These are phyloP conservation scores for Papiliotrema nemorosa DNA, from an alignment of 1,284 basidiomycete species.

Conservation along the genomic window DNA sequence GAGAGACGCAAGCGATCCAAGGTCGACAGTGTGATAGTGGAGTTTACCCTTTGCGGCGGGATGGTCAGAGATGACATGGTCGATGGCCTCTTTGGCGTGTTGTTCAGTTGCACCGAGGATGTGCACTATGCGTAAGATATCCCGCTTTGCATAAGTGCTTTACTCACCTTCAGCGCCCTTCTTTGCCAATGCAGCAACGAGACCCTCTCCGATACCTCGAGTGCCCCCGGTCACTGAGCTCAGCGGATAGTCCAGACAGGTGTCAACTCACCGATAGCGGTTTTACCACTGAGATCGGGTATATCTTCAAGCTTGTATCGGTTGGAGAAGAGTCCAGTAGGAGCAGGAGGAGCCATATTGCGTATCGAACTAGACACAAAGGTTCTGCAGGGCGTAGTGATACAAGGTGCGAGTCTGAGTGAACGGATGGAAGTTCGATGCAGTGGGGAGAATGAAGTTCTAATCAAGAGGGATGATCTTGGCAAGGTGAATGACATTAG, in stretches of 20 bases:
- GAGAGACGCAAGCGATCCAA: slow-evolving; percentile 47
- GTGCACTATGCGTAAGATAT: slow-evolving; percentile 20
- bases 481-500: too few relatives aligned
- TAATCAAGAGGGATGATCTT: too few relatives aligned
- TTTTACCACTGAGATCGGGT: slow-evolving; percentile 41
- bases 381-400: too few relatives aligned
- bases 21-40: slow-evolving; percentile 28
- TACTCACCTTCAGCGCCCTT: slow-evolving; percentile 25
- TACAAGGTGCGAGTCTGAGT: too few relatives aligned
- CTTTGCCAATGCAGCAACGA: slow-evolving; percentile 21
- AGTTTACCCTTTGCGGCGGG: slow-evolving; percentile 15
- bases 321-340: slow-evolving; percentile 36
- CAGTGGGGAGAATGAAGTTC: too few relatives aligned
- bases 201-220: slow-evolving; percentile 30
- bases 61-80: slow-evolving; percentile 26
- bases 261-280: too few relatives aligned
- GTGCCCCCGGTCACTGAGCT: slow-evolving; percentile 40
- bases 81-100: slow-evolving; percentile 31
- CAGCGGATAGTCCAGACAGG: too few relatives aligned
- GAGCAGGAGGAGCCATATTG: slow-evolving; percentile 28
- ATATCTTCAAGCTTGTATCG: slow-evolving; percentile 44
- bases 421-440: too few relatives aligned
- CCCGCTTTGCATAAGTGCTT: not conserved
- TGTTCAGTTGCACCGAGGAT: slow-evolving; percentile 30
- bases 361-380: not conserved